phyloP scores from a whole-genome alignment of 805 yeast species.

The Zygoascus bituminiphila region DNA sequence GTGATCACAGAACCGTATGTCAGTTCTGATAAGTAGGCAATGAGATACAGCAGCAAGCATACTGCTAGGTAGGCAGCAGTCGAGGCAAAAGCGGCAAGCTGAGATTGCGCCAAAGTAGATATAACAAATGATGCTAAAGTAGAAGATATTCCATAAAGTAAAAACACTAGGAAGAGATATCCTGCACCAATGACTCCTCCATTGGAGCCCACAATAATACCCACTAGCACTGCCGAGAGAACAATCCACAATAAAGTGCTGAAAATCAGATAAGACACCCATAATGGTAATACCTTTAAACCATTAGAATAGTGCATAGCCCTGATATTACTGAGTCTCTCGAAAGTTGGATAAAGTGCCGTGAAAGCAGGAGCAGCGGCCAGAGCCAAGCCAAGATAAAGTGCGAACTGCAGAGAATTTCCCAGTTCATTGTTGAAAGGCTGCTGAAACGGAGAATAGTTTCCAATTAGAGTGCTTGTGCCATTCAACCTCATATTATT shows the following conservation, averaged over 20 bases:
- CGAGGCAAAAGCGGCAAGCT: constrained; percentile 33
- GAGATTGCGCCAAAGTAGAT: constrained; percentile 27
- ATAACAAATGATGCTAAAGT: constrained; percentile 23
- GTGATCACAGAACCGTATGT: constrained; percentile 25
- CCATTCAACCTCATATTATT: constrained; percentile 27
- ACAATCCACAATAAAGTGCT: constrained; percentile 21
- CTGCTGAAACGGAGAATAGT: constrained; percentile 28
- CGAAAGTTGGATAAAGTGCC: constrained; percentile 30
- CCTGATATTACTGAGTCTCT: constrained; percentile 27
- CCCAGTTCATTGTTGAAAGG: constrained; percentile 28
- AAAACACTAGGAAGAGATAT: constrained; percentile 25
- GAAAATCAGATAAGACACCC: constrained; percentile 27
- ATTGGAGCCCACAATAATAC: constrained; percentile 22
- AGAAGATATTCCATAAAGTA: constrained; percentile 27
- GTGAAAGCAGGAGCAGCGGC: constrained; percentile 31
- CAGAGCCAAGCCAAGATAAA: constrained; percentile 30
- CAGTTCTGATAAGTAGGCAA: constrained; percentile 25
- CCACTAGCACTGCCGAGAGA: constrained; percentile 21
- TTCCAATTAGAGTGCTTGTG: constrained; percentile 20
- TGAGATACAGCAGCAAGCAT: constrained; percentile 26
- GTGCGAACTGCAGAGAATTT: constrained; percentile 28
- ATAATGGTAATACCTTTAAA: constrained; percentile 26
- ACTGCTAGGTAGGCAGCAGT: constrained; percentile 29
- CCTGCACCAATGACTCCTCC: constrained; percentile 24
- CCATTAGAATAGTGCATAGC: constrained; percentile 34